Conservation (phyloP, 2,329 filamentous ascomycete genomes). For the Ophiostoma montium region DNA sequence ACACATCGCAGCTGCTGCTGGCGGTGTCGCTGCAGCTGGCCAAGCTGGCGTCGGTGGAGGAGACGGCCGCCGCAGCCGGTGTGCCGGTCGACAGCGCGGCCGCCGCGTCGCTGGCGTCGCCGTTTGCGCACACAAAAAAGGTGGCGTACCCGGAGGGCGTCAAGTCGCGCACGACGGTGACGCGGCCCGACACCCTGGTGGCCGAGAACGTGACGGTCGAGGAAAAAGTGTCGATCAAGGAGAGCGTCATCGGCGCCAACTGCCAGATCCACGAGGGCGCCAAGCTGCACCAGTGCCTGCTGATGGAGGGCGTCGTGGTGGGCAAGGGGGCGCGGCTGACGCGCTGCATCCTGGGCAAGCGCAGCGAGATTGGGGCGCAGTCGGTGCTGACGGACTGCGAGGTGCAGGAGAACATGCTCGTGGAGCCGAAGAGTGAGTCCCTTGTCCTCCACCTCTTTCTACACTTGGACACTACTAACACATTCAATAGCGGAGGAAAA, state of each 20-base stretch:
- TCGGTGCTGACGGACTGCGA: slow-evolving; percentile 77
- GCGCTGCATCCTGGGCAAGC: slow-evolving; percentile 71
- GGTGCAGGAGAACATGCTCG: slow-evolving; percentile 77
- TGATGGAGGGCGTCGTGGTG: slow-evolving; percentile 85
- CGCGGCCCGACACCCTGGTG: slow-evolving; percentile 66
- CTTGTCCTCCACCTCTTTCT: background rate
- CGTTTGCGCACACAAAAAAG: slow-evolving; percentile 66
- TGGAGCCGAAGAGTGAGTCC: slow-evolving; percentile 60
- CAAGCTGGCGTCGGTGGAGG: slow-evolving; percentile 61
- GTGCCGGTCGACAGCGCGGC: slow-evolving; percentile 71
- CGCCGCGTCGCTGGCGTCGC: slow-evolving; percentile 38
- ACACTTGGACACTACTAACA: slow-evolving; percentile 2
- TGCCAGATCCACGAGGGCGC: slow-evolving; percentile 80
- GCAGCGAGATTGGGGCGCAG: slow-evolving; percentile 71
- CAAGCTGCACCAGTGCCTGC: slow-evolving; percentile 69
- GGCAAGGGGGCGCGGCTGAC: slow-evolving; percentile 75
- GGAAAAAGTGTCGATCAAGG: slow-evolving; percentile 84
- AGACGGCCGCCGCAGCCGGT: slow-evolving; percentile 39
- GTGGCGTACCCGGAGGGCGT: slow-evolving; percentile 73
- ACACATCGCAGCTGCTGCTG: slow-evolving; percentile 71
- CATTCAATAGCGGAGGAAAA: slow-evolving; percentile 45
- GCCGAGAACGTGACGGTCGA: slow-evolving; percentile 82
- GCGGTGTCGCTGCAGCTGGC: slow-evolving; percentile 74
- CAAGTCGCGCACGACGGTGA: slow-evolving; percentile 67
- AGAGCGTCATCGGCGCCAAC: slow-evolving; percentile 74